Conservation (phyloP, 1,139 yeast species). For the Yamadazyma membranifaciens region DNA sequence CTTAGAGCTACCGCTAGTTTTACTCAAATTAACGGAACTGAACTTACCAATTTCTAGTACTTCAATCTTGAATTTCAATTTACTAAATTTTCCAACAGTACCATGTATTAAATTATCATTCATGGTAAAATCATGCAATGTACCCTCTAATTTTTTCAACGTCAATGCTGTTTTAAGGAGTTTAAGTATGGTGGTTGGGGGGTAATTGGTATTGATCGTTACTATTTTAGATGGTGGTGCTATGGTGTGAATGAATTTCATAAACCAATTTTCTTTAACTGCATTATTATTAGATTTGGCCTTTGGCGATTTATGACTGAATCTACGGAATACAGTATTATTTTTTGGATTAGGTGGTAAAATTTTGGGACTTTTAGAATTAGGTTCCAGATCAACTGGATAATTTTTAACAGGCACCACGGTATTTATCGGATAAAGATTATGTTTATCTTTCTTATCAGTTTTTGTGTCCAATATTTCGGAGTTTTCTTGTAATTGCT, state of each 20-base stretch:
- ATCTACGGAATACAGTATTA: slow-evolving; percentile 30
- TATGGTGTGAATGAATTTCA: slow-evolving; percentile 31
- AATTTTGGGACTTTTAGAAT: neutral
- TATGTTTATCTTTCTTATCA: neutral
- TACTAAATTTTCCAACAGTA: slow-evolving; percentile 45
- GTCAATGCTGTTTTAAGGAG: slow-evolving; percentile 42
- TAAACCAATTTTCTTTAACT: slow-evolving; percentile 36
- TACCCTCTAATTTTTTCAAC: slow-evolving; percentile 51
- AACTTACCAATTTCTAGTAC: slow-evolving; percentile 38
- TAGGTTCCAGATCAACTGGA: no score
- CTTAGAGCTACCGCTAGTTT: slow-evolving; percentile 66
- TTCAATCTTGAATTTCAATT: slow-evolving; percentile 47
- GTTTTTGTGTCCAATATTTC: neutral
- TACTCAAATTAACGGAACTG: slow-evolving; percentile 54
- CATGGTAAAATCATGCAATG: slow-evolving; percentile 40
- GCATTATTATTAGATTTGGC: neutral
- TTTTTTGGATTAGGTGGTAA: slow-evolving; percentile 23
- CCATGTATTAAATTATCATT: slow-evolving; percentile 47
- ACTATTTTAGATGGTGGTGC: slow-evolving; percentile 20
- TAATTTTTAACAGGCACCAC: no score
- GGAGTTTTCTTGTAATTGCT: neutral
- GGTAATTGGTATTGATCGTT: slow-evolving; percentile 34
- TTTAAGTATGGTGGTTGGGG: slow-evolving; percentile 30
- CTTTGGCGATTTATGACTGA: slow-evolving; percentile 38
- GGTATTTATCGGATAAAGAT: neutral